These are phyloP conservation scores for Cochlearia excelsa DNA, from an alignment of 345 rosid species.

Conservation along the genomic window DNA sequence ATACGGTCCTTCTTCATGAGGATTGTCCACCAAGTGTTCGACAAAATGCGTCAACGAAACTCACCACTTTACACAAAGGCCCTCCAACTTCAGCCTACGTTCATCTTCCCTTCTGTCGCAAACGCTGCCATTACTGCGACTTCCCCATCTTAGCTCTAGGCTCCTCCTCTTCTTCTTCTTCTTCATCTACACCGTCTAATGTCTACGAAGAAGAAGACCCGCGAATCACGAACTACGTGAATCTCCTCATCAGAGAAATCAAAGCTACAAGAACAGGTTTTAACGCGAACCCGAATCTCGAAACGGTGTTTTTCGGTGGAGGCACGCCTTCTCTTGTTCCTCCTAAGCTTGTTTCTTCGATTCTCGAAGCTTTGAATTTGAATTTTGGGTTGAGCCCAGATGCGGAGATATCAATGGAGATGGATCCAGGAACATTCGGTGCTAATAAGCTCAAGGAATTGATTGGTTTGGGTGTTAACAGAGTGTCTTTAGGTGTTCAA, in stretches of 20 bases:
- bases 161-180: constrained; percentile 32
- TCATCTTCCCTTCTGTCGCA: constrained; percentile 95
- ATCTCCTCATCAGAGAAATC: constrained; percentile 55
- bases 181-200: constrained; percentile 10
- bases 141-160: constrained; percentile 89
- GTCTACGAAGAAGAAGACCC: constrained; percentile 52
- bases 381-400: constrained; percentile 57
- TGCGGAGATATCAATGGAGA: constrained; percentile 91
- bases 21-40: constrained; percentile 51
- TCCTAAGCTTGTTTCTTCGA: constrained; percentile 55
- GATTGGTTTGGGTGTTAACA: constrained; percentile 76
- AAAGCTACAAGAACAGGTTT: constrained; percentile 44
- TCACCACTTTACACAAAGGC: constrained; percentile 36
- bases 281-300: constrained; percentile 42
- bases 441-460: constrained; percentile 52
- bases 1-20: constrained; percentile 15
- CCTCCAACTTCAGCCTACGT: constrained; percentile 77
- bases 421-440: constrained; percentile 94
- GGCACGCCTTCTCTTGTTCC: constrained; percentile 98
- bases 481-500: constrained; percentile 93
- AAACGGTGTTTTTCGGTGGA: constrained; percentile 87
- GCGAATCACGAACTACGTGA: constrained; percentile 54
- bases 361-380: constrained; percentile 53
- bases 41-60: constrained; percentile 61
- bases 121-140: constrained; percentile 92